Evolutionary conservation across 1,284 basidiomycete species (phyloP).

Genomic region (Leccinum subatratum): DNA sequence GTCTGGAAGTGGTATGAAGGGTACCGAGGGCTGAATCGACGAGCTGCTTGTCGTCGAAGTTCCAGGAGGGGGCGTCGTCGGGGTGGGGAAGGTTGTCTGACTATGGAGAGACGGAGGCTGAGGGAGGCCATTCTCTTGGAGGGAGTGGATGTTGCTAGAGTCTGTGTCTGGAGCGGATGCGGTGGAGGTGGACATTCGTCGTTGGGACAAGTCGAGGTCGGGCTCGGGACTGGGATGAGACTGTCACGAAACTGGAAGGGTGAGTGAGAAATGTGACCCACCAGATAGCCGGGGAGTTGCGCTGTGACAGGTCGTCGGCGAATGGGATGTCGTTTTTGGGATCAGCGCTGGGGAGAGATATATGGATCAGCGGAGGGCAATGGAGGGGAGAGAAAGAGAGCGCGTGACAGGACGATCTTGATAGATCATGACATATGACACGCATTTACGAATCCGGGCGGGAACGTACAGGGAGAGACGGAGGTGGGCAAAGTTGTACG

Average conservation of each 20-base stretch:
- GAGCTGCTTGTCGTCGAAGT: slow-evolving; percentile 35
- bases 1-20: slow-evolving; percentile 61
- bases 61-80: slow-evolving; percentile 35
- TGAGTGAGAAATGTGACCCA: slow-evolving; percentile 31
- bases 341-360: slow-evolving; percentile 31
- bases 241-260: slow-evolving; percentile 16
- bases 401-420: slow-evolving; percentile 26
- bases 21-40: slow-evolving; percentile 34
- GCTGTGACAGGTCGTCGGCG: slow-evolving; percentile 45
- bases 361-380: slow-evolving; percentile 11
- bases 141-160: slow-evolving; percentile 48
- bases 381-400: slow-evolving; percentile 6
- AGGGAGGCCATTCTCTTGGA: slow-evolving; percentile 51
- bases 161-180: slow-evolving; percentile 61
- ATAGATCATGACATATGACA: slow-evolving; percentile 31
- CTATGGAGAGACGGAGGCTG: slow-evolving; percentile 50
- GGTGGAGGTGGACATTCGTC: slow-evolving; percentile 61
- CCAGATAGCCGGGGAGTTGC: slow-evolving; percentile 48
- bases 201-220: slow-evolving; percentile 47
- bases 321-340: slow-evolving; percentile 37
- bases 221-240: slow-evolving; percentile 32
- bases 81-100: slow-evolving; percentile 42
- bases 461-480: slow-evolving; percentile 54
- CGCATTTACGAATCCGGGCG: slow-evolving; percentile 15
- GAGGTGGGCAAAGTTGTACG: slow-evolving; percentile 58